Conservation (phyloP, 306 rosid species). For the Macrotyloma uniflorum region DNA sequence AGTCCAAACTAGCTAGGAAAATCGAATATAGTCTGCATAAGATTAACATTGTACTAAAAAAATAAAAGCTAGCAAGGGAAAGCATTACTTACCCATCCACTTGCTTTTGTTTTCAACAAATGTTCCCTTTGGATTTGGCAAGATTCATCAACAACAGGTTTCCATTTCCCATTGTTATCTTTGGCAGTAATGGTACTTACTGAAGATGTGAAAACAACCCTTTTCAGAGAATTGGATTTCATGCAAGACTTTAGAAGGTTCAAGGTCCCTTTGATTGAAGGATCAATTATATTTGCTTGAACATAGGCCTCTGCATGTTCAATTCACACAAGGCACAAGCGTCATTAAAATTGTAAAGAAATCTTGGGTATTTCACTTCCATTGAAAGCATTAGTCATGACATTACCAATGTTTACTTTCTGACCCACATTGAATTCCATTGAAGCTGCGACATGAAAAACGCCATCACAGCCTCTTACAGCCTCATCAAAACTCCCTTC, state of each 20-base stretch:
- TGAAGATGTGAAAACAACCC: conserved; percentile 84
- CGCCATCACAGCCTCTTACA: conserved; percentile 69
- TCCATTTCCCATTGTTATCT: conserved; percentile 60
- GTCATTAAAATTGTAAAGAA: background rate
- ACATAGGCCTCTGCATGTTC: conserved; percentile 58
- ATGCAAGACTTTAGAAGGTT: conserved; percentile 69
- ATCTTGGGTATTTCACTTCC: background rate
- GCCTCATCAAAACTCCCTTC: conserved; percentile 83
- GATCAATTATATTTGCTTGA: conserved; percentile 58
- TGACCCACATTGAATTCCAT: conserved; percentile 56
- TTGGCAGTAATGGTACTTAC: conserved; percentile 74
- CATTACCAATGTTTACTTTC: conserved; percentile 61
- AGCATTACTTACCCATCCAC: conserved; percentile 70
- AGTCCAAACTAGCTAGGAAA: background rate
- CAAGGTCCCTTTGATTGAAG: conserved; percentile 66
- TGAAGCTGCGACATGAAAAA: conserved; percentile 79
- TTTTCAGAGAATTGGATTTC: conserved; percentile 71
- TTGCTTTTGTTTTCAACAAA: conserved; percentile 59
- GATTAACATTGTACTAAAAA: background rate
- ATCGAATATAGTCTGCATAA: background rate
- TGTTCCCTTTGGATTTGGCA: conserved; percentile 56
- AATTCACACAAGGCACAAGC: conserved; percentile 6
- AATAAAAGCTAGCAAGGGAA: background rate
- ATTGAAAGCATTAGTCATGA: background rate
- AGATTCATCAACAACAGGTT: conserved; percentile 66